Conservation (phyloP, 495 filamentous ascomycete species). For the Neohortaea acidophila region DNA sequence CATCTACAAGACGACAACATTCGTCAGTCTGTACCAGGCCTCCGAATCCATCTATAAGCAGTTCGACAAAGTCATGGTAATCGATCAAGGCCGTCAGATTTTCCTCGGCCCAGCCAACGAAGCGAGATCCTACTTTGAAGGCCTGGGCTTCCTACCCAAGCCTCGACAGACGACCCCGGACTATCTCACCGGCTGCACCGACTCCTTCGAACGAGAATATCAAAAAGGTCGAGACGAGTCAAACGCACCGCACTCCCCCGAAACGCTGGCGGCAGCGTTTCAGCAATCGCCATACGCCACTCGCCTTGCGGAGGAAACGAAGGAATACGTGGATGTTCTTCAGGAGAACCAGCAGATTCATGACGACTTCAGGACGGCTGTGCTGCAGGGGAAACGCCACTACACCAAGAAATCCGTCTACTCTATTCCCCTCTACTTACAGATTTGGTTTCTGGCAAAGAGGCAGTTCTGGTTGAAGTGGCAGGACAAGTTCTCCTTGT, state of each 20-base stretch:
- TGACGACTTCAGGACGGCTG: constrained; percentile 63
- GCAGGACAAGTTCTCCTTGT: constrained; percentile 65
- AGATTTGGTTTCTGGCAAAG: constrained; percentile 70
- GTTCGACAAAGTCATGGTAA: constrained; percentile 79
- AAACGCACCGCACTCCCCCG: constrained; percentile 52
- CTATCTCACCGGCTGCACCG: constrained; percentile 71
- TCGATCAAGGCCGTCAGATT: constrained; percentile 62
- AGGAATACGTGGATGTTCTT: constrained; percentile 43
- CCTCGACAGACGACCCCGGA: constrained; percentile 77
- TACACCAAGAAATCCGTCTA: constrained; percentile 60
- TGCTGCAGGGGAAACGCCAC: constrained; percentile 60
- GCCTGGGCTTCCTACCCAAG: constrained; percentile 60
- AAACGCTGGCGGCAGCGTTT: constrained; percentile 52
- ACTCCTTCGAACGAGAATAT: constrained; percentile 68
- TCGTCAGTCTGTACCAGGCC: constrained; percentile 72
- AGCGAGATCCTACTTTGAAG: constrained; percentile 65
- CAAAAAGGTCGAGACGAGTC: constrained; percentile 41
- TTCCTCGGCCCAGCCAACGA: constrained; percentile 61
- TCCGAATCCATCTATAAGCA: constrained; percentile 69
- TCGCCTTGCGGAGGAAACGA: constrained; percentile 50
- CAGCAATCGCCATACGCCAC: constrained; percentile 42
- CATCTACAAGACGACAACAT: constrained; percentile 62
- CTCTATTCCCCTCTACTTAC: constrained; percentile 60
- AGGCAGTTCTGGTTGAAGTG: constrained; percentile 72
- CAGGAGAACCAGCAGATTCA: constrained; percentile 46